Evolutionary conservation across 169 alveolate species (phyloP).

Genomic region (Cytauxzoon felis): DNA sequence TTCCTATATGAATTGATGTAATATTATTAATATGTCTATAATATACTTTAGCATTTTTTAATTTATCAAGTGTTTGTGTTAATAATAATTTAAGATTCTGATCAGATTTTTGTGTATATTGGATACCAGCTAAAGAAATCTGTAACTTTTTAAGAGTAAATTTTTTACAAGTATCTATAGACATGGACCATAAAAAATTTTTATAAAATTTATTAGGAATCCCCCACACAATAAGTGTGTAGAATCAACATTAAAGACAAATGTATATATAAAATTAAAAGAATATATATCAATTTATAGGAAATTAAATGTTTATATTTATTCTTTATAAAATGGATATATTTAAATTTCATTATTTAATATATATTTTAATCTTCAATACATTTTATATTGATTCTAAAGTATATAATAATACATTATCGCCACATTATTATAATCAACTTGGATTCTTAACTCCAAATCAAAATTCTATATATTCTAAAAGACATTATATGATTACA

Average conservation of each 20-base stretch:
- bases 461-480: not conserved
- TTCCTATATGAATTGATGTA: not conserved
- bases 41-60: slow-evolving; percentile 37
- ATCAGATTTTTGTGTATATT: slow-evolving; percentile 42
- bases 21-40: not conserved
- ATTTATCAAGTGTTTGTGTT: slow-evolving; percentile 32
- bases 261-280: too few relatives aligned
- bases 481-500: not conserved
- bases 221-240: not conserved
- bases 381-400: too few relatives aligned
- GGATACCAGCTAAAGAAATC: slow-evolving; percentile 29
- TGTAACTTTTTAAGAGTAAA: too few relatives aligned
- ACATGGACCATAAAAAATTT: too few relatives aligned
- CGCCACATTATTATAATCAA: too few relatives aligned
- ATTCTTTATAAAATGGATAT: not conserved
- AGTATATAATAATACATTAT: too few relatives aligned
- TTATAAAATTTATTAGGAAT: too few relatives aligned
- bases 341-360: not conserved
- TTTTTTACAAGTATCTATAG: too few relatives aligned
- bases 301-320: not conserved
- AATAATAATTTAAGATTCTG: slow-evolving; percentile 29
- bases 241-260: not conserved
- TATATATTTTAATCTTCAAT: too few relatives aligned
- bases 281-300: not conserved
- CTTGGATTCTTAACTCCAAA: too few relatives aligned